Evolutionary conservation across 495 filamentous ascomycete genomes (phyloP), one percentile per base, ranked within the genome.

Genomic region (Astrocystis sublimbata): DNA sequence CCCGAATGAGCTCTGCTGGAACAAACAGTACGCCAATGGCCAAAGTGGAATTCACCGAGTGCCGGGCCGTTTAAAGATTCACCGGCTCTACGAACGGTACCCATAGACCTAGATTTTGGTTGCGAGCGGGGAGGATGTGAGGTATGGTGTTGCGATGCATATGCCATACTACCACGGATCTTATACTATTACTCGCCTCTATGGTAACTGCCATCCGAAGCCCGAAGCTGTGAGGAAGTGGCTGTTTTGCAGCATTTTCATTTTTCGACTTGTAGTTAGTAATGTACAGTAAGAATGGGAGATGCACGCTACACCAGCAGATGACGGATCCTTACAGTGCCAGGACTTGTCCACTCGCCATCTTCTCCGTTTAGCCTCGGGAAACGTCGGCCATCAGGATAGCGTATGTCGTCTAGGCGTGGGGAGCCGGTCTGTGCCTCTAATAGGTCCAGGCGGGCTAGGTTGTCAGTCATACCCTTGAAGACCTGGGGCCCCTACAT

Each of bases 31-130:
- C n/a, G 17, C 47, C 36, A 52, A 43, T 60, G 58, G 58, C 46
- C 46, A 24, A 26, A 36, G 24, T 35, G 13, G 10, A 60, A 51
- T 60, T 60, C 58, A 60, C 58, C 58, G 58, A 60, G 46, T 28
- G 36, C 58, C 58, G 58, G 58, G 35, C 58, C 58, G 58, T 51
- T 60, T 60, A 49, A 17, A 38, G 45, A 35, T 35, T 42, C 47
- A 4, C 21, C 54, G 40, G 35, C 26, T 23, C 40, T 19, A 26
- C 42, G 15, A 24, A 42, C 52, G 52, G 42, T 28, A 55, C 4
- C 23, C 26, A 33, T 17, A 4, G 21, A 26, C 8, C 36, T 57
- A 15, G 38, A 31, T 23, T 30, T 10, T 8, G 23, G 21, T 33
- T 23, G 33, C 15, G 24, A 19, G 23, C 43, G 43, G 33, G 35